Evolutionary conservation across 2,329 filamentous ascomycete genomes (phyloP), one percentile per base, ranked within the genome.

Genomic region (Talaromyces piceae): DNA sequence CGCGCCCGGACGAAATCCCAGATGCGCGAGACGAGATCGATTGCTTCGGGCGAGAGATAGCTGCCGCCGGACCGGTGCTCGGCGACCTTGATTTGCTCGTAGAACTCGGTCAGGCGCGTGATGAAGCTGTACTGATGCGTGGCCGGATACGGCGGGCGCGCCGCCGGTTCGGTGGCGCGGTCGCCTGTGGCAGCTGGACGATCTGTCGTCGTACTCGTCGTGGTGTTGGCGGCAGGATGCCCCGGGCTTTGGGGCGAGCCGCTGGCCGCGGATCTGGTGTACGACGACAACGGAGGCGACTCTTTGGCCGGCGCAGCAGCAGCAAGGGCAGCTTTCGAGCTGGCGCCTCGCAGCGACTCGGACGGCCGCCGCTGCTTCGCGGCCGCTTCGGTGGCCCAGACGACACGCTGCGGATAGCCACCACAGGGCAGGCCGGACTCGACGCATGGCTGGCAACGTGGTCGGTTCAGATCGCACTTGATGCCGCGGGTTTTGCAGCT

Each of bases 381-480:
- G 41, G 39, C 41, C 45, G 47, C 41, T 27, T 54, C 52, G 7
- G 47, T 26, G 39, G 60, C 56, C 62, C 62, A 64, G 46, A 60
- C 53, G 22, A 64, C 59, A 43, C 61, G 45, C 27, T 60, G 60
- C 3, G 60, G 61, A 51, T 64, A 65, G 7, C 53, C 53, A 41
- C 60, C 53, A 26, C 56, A 65, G 18, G 57, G 28, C 33, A 56
- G 45, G 27, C 54, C 57, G 20, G 43, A 31, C 39, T 60, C 56
- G 33, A 58, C 53, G 41, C 62, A 65, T 18, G 56, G 54, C 20
- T 58, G 57, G 41, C 62, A 65, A 26, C 59, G 55, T 1, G 63
- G 63, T 6, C 62, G 57, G 41, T 65, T 65, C 2, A 65, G 47
- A 54, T 65, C 63, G 45, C 63, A 65, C 45, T 65, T 65, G 52